Percentiles rank a stretch among this genome's conserved stretches.
Evolutionary conservation across 2,329 filamentous ascomycete genomes (phyloP).

Genomic region (Arthroderma uncinatum): DNA sequence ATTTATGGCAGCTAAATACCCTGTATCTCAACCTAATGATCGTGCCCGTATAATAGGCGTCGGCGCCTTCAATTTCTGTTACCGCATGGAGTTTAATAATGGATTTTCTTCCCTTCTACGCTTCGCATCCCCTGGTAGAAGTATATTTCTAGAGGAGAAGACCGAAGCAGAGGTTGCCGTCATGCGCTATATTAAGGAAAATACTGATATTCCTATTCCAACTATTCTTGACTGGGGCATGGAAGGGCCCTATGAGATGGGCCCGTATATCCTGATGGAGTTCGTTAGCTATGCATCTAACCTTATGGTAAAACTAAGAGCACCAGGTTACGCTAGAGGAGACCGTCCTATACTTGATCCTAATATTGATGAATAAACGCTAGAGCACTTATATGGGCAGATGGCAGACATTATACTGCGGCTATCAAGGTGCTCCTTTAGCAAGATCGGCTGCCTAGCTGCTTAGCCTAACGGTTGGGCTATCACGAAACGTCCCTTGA

Average conservation of each 20-base stretch:
- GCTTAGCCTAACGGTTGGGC: conserved; percentile 20
- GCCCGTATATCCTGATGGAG: conserved; percentile 30
- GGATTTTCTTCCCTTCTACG: conserved; percentile 14
- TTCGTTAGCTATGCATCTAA: conserved; percentile 20
- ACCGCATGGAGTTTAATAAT: conserved; percentile 17
- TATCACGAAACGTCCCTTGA: conserved; percentile 29
- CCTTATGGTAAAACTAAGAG: conserved; percentile 20
- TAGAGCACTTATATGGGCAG: conserved; percentile 30
- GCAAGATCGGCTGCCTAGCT: conserved; percentile 32
- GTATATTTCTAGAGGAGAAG: conserved; percentile 21
- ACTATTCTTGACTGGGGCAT: conserved; percentile 16
- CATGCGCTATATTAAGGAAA: conserved; percentile 14
- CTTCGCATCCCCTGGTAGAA: conserved; percentile 15
- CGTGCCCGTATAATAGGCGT: conserved; percentile 1
- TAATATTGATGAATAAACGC: conserved; percentile 24
- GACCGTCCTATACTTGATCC: conserved; percentile 26
- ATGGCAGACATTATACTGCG: conserved; percentile 35
- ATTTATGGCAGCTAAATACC: background rate
- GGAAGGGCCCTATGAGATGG: conserved; percentile 16
- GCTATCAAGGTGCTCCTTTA: conserved; percentile 26
- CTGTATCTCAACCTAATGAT: background rate
- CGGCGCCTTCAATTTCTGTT: conserved; percentile 19
- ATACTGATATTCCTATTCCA: conserved; percentile 16
- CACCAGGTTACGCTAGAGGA: conserved; percentile 16
- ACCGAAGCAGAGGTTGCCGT: conserved; percentile 14